Evolutionary conservation across 306 rosid species (phyloP).

Genomic region (Astragalus glycyphyllos): DNA sequence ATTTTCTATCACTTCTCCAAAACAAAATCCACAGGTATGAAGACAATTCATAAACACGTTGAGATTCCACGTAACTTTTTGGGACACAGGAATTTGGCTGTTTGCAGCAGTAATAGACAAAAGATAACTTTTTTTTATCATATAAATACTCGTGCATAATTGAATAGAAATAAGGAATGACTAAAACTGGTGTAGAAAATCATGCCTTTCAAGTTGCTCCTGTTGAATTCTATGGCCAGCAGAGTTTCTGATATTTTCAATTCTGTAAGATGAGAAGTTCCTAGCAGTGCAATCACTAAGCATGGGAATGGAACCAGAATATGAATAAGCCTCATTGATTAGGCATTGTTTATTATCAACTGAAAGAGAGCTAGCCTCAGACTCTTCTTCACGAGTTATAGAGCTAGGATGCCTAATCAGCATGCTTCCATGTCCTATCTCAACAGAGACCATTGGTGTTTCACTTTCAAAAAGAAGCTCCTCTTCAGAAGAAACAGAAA

Average conservation of each 20-base stretch:
- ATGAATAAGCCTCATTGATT: conserved; percentile 72
- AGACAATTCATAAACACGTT: conserved; percentile 32
- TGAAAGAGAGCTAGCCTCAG: conserved; percentile 97
- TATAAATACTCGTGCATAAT: conserved; percentile 22
- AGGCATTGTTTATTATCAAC: conserved; percentile 79
- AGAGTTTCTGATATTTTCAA: conserved; percentile 54
- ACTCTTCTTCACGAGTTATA: conserved; percentile 88
- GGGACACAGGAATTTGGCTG: not conserved
- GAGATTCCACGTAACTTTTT: conserved; percentile 14
- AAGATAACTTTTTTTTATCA: not conserved
- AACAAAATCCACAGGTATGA: conserved; percentile 28
- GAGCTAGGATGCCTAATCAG: conserved; percentile 93
- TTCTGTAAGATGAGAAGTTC: conserved; percentile 51
- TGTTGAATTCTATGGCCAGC: conserved; percentile 59
- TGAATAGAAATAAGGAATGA: conserved; percentile 15
- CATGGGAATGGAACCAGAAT: conserved; percentile 52
- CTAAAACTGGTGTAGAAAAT: conserved; percentile 32
- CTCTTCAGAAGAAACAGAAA: conserved; percentile 89
- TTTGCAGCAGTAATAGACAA: conserved; percentile 16
- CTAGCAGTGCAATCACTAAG: conserved; percentile 54
- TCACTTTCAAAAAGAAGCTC: conserved; percentile 93
- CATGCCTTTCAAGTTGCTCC: conserved; percentile 64
- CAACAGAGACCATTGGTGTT: conserved; percentile 99
- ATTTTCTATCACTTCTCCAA: conserved; percentile 35
- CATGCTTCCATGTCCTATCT: conserved; percentile 99